These are phyloP conservation scores for Actinidia arguta DNA, from an alignment of 179 eudicot species.

Conservation along the genomic window DNA sequence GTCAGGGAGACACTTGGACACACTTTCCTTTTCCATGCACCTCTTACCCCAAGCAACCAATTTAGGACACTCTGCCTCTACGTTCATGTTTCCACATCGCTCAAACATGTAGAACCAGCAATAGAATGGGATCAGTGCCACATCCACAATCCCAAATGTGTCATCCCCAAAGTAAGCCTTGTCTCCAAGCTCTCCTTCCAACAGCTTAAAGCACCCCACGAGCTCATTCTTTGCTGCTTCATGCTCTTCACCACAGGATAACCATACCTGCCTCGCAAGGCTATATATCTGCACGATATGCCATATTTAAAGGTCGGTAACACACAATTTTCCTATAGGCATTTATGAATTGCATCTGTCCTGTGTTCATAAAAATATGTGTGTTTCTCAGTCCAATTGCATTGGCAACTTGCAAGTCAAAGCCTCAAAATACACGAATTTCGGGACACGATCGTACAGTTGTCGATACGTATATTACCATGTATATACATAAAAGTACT, in stretches of 20 bases:
- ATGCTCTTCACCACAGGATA: background rate
- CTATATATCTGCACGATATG: conserved; percentile 25
- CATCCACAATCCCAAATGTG: conserved; percentile 19
- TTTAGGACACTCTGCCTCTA: conserved; percentile 27
- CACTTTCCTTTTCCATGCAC: conserved; percentile 38
- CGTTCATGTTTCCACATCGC: background rate
- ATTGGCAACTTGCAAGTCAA: too few relatives aligned
- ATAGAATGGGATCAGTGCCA: conserved; percentile 18
- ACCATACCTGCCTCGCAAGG: background rate
- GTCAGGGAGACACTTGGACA: conserved; percentile 33
- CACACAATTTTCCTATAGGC: too few relatives aligned
- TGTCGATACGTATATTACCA: too few relatives aligned
- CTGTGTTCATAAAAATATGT: too few relatives aligned
- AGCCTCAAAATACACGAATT: too few relatives aligned
- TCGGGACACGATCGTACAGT: too few relatives aligned
- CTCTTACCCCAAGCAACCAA: conserved; percentile 31
- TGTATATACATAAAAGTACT: too few relatives aligned
- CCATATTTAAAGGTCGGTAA: background rate
- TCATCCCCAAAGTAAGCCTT: conserved; percentile 26
- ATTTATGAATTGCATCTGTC: too few relatives aligned
- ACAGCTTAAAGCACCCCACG: conserved; percentile 1
- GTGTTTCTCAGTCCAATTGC: too few relatives aligned
- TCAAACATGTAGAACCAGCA: conserved; percentile 15
- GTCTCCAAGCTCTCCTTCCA: conserved; percentile 29
- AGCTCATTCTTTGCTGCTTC: conserved; percentile 13